Evolutionary conservation across 2,329 filamentous ascomycete species (phyloP).

Genomic region (Tolypocladium sp.): DNA sequence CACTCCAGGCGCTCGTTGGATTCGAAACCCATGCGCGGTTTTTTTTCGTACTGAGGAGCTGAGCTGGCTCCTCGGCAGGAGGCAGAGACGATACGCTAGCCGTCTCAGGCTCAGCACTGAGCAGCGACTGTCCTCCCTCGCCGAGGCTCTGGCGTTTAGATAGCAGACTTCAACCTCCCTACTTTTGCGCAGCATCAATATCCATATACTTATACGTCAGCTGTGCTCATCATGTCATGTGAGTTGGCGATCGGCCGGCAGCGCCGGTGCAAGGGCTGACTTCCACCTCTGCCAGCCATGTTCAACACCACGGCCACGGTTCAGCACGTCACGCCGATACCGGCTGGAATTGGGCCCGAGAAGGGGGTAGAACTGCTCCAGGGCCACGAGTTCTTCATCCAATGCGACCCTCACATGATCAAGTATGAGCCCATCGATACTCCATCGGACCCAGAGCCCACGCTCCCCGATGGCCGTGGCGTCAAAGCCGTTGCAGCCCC

Average conservation of each 20-base stretch:
- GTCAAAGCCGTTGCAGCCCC: slow-evolving; percentile 16
- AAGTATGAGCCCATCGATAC: slow-evolving; percentile 28
- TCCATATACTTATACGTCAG: background rate
- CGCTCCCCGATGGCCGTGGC: slow-evolving; percentile 17
- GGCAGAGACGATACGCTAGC: background rate
- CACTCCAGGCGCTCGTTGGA: background rate
- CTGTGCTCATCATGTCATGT: slow-evolving; percentile 8
- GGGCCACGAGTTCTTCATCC: slow-evolving; percentile 41
- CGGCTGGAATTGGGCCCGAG: slow-evolving; percentile 21
- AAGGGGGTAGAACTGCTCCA: slow-evolving; percentile 37
- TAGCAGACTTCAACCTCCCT: background rate
- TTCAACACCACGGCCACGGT: slow-evolving; percentile 34
- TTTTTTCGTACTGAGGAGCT: background rate
- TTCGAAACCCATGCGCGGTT: background rate
- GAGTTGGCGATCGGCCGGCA: background rate
- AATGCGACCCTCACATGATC: slow-evolving; percentile 42
- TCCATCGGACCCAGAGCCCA: slow-evolving; percentile 15
- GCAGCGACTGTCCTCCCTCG: background rate
- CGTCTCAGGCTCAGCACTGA: background rate
- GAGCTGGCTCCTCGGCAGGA: background rate
- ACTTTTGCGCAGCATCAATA: background rate
- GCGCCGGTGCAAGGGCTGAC: background rate
- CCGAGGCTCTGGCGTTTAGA: background rate
- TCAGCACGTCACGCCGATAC: slow-evolving; percentile 32
- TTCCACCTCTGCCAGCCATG: slow-evolving; percentile 17